Base-by-base conservation (phyloP, 23 red algal genomes). In the Gracilaria domingensis region DNA sequence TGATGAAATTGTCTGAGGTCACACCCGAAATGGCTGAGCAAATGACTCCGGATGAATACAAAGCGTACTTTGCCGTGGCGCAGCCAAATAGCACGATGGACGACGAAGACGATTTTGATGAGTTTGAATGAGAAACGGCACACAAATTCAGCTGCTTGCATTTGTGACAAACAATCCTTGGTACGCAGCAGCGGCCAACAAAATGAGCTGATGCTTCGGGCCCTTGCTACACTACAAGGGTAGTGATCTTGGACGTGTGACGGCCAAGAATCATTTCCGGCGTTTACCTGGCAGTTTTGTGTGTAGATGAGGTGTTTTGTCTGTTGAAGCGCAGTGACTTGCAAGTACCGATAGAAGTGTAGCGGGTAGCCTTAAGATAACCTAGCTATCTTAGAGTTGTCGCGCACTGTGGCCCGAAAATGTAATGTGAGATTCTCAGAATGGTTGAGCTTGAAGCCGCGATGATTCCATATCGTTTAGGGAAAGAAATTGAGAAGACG, bases 31-130 rank as follows among this genome's bases (percentile, higher is more conserved):
- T 85, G 69, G 45, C 35, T 40, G 78, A 93, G 36, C 69, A 77
- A 51, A 93, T 93, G 89, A 93, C 89, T 25, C 30, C 61, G 7
- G 81, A 71, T 11, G 89, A 93, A 70, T 93, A 83, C 64, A 64
- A 75, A 25, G 65, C 66, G 3, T 93, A 85, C 25, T 84, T 66
- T 42, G 89, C 62, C 8, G n/a, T 88, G 37, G 66, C 84, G 84
- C 65, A 88, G 65, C 48, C 69, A 62, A 73, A 73, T 4, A 64
- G 18, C 56, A 56, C 54, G 47, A 59, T 37, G 17, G 77, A 50
- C 34, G 87, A 80, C 29, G 87, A 91, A 24, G 76, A 82, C 80
- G 85, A 89, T 48, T 67, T 77, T 60, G 87, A 91, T 74, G 61
- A 87, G 47, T 87, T 87, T 75, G 83, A 87, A 65, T 83, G 28